A percentile compares a stretch with the other conserved stretches of the same genome.
Conservation (phyloP, 164 flowering plant genomes). For the Nymphaea thermarum region DNA sequence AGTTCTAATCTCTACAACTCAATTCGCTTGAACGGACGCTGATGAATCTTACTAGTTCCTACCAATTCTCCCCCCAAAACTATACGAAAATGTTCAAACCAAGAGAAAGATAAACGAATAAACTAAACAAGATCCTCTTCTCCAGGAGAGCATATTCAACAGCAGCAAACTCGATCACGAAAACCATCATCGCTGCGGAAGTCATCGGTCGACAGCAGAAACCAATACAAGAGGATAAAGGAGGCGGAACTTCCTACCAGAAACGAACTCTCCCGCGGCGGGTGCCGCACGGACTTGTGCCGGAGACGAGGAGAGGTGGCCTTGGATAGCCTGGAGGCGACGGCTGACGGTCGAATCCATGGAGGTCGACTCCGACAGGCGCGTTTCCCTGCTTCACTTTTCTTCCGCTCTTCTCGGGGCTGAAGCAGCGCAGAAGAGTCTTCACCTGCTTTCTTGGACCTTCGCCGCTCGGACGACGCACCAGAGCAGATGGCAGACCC, state of each 20-base stretch:
- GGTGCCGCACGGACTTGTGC: constrained; percentile 9
- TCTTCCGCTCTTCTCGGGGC: too few relatives aligned
- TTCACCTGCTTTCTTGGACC: too few relatives aligned
- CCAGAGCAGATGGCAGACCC: too few relatives aligned
- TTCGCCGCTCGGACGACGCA: too few relatives aligned
- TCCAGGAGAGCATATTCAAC: not conserved
- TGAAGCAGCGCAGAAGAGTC: too few relatives aligned
- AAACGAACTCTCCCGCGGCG: constrained; percentile 27
- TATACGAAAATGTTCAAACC: not conserved
- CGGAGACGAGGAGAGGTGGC: constrained; percentile 15
- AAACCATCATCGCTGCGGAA: not conserved
- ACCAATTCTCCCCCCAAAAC: too few relatives aligned
- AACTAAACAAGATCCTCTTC: not conserved
- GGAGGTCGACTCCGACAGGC: not conserved
- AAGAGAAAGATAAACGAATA: not conserved
- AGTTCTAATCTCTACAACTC: not conserved
- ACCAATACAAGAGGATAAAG: not conserved
- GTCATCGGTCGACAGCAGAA: not conserved
- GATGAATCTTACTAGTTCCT: not conserved
- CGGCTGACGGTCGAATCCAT: constrained; percentile 30
- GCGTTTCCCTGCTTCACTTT: too few relatives aligned
- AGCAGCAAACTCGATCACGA: not conserved
- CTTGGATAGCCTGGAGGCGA: constrained; percentile 25
- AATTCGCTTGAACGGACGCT: not conserved
- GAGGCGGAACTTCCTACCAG: constrained; percentile 10